A percentile compares a stretch with the other conserved stretches of the same genome.
Conservation (phyloP, 2,329 filamentous ascomycete genomes). For the Ophiostoma quercus region DNA sequence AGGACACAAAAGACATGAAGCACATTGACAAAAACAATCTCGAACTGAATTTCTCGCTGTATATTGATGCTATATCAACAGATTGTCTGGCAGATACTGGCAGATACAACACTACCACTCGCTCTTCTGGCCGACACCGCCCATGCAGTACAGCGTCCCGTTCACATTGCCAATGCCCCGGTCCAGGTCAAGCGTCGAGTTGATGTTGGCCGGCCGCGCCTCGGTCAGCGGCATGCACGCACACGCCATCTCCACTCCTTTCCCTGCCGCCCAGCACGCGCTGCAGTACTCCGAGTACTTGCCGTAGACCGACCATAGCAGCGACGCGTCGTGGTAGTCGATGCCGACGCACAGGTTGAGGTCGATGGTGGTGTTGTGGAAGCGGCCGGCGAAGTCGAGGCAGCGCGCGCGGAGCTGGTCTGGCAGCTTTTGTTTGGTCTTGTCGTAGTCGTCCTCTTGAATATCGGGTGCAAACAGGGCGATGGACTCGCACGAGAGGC, state of each 20-base stretch:
- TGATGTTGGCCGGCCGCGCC: neutral
- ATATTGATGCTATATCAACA: neutral
- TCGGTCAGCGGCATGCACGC: constrained; percentile 21
- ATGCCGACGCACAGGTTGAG: constrained; percentile 29
- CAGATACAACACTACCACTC: neutral
- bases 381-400: neutral
- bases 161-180: constrained; percentile 20
- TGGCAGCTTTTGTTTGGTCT: neutral
- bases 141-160: constrained; percentile 20
- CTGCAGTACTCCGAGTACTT: constrained; percentile 28
- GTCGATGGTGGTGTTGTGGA: constrained; percentile 25
- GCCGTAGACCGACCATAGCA: constrained; percentile 27
- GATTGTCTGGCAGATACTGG: neutral
- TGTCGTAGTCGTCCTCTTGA: neutral
- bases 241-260: constrained; percentile 21
- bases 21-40: no score
- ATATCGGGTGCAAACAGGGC: neutral
- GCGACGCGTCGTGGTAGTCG: constrained; percentile 18
- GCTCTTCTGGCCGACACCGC: constrained; percentile 15
- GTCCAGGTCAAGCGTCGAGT: constrained; percentile 26
- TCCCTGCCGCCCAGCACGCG: constrained; percentile 17
- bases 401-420: constrained; percentile 23
- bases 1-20: no score
- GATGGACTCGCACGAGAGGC: constrained; percentile 3
- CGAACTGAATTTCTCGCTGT: neutral